A percentile compares a stretch with the other conserved stretches of the same genome.
Conservation (phyloP, 495 filamentous ascomycete species). For the Bryoglossum gracile region DNA sequence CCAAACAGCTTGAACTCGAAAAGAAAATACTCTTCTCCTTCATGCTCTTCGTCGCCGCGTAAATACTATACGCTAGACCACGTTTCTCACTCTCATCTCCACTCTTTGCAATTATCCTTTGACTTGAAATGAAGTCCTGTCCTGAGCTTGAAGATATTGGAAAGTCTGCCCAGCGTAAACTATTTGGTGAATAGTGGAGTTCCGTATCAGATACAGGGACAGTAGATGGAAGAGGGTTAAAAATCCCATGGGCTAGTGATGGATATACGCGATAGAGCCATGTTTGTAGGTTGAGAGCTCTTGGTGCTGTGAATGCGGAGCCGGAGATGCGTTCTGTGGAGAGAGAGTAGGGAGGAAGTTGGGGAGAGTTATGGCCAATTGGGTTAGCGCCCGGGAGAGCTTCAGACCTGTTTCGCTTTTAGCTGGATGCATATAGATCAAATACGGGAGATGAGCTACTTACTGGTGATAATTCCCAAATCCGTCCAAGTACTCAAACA, state of each 20-base stretch:
- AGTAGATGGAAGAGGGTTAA: constrained; percentile 32
- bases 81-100: constrained; percentile 59
- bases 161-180: constrained; percentile 65
- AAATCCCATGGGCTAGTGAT: constrained; percentile 54
- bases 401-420: constrained; percentile 34
- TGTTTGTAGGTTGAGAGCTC: constrained; percentile 60
- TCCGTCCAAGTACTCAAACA: constrained; percentile 57
- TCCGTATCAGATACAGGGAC: constrained; percentile 21
- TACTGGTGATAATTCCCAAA: constrained; percentile 54
- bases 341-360: constrained; percentile 57
- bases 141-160: constrained; percentile 48
- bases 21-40: constrained; percentile 54
- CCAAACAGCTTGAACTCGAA: constrained; percentile 64
- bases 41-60: constrained; percentile 60
- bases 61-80: constrained; percentile 59
- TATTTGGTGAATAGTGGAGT: constrained; percentile 52
- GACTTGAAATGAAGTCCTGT: constrained; percentile 58
- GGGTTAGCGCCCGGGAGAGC: constrained; percentile 16
- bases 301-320: constrained; percentile 64
- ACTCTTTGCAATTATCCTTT: constrained; percentile 57
- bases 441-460: constrained; percentile 9
- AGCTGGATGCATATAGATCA: too few species aligned
- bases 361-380: constrained; percentile 56
- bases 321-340: constrained; percentile 69
- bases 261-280: constrained; percentile 71